Base-by-base conservation (phyloP, 2,329 filamentous ascomycete genomes). In the Zopfia rhizophila region DNA sequence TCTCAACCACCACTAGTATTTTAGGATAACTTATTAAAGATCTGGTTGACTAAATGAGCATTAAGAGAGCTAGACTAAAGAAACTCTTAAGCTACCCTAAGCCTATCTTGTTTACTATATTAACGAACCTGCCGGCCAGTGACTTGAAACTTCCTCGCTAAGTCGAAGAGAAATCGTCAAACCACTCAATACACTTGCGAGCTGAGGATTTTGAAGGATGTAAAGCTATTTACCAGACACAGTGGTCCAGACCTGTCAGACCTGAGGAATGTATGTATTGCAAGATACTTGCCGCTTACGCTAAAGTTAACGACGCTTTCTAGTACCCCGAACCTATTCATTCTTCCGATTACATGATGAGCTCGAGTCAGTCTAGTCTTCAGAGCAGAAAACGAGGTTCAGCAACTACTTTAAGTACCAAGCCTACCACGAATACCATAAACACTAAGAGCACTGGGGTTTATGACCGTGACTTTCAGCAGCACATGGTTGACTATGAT, bases 381-480 rank as follows among this genome's bases (percentile, higher is more conserved):
- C 30, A 17, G 48, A 41, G 37, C 18, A 44, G 25, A 51, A 29
- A 42, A 38, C 38, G 29, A 24, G 31, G 38, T 39, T 19, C 22
- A 17, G 14, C 37, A 46, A 38, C 45, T 29, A 36, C 42, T 24
- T 27, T 21, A 13, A 53, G 42, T 35, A 55, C 43, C 14, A 56
- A 51, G 18, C 53, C 45, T 35, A 59, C 46, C 12, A 56, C 51
- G n/a, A 43, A 51, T 39, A 61, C 56, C n/a, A 53, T 40, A 31
- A 65, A 40, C 24, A 69, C 46, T 6, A 62, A 54, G 28, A 66
- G 47, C 40, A 61, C 56, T 19, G 53, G 56, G 31, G 46, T 58
- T 1, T 73, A 74, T 48, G 51, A 70, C 52, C 55, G 56, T 31
- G 53, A 60, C 45, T 76, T 75, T 56, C 60, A 73, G 39, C 65